These are phyloP conservation scores for Termitomyces sp. DNA, from an alignment of 768 basidiomycete species.

Conservation along the genomic window DNA sequence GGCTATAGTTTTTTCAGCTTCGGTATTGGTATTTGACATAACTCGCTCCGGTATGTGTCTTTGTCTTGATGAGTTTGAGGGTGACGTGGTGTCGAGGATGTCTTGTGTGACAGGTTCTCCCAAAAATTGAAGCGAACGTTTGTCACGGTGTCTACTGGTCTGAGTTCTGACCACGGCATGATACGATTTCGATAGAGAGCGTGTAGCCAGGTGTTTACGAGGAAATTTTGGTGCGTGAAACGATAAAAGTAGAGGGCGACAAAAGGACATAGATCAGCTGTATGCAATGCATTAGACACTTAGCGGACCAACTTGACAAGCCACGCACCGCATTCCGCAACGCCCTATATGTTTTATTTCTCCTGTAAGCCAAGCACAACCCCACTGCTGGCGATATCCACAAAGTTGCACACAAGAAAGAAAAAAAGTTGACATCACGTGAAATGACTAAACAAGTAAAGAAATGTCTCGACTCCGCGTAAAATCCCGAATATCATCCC, in stretches of 20 bases:
- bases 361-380: not conserved
- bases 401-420: not conserved
- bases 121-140: not conserved
- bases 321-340: conserved; percentile 56
- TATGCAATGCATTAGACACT: conserved; percentile 9
- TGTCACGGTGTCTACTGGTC: not conserved
- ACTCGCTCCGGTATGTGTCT: conserved; percentile 6
- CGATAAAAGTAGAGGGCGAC: conserved; percentile 54
- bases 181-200: conserved; percentile 18
- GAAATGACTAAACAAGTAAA: not conserved
- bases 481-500: not conserved
- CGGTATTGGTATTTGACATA: conserved; percentile 7
- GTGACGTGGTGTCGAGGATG: conserved; percentile 8
- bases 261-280: conserved; percentile 77
- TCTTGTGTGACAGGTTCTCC: conserved; percentile 1
- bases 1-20: not conserved
- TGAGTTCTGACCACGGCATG: conserved; percentile 7
- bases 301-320: not conserved
- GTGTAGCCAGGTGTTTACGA: conserved; percentile 13
- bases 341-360: conserved; percentile 12
- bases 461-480: not conserved
- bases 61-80: conserved; percentile 2
- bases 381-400: conserved; percentile 7
- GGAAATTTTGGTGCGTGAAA: conserved; percentile 32
- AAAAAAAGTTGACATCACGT: conserved; percentile 14